Evolutionary conservation across 2,329 filamentous ascomycete genomes (phyloP).

Genomic region (Graphiopsis chlorocephala): DNA sequence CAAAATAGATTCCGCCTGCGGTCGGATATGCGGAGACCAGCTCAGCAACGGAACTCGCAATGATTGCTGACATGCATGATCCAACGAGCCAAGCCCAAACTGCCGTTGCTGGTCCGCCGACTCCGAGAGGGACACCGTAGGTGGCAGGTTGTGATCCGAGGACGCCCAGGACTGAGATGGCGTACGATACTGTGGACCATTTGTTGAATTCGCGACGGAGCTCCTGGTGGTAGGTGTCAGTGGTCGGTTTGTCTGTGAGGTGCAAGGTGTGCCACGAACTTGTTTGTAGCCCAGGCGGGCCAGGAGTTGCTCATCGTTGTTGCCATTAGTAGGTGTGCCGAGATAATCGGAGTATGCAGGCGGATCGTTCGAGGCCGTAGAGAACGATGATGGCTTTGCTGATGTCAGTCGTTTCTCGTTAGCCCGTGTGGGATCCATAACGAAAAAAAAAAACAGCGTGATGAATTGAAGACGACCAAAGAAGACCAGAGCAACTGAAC

Average conservation of each 20-base stretch:
- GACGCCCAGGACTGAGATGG: constrained; percentile 63
- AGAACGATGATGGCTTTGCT: background rate
- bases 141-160: constrained; percentile 65
- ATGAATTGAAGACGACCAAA: background rate
- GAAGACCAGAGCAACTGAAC: background rate
- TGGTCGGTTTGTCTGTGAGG: background rate
- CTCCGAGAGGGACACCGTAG: constrained; percentile 56
- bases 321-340: background rate
- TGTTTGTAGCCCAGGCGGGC: constrained; percentile 63
- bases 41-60: constrained; percentile 64
- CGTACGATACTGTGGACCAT: constrained; percentile 66
- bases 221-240: constrained; percentile 46
- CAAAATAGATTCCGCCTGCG: constrained; percentile 67
- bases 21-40: constrained; percentile 66
- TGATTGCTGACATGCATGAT: constrained; percentile 62
- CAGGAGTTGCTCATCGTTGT: constrained; percentile 60
- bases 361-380: background rate
- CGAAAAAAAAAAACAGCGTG: background rate
- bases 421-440: background rate
- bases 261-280: constrained; percentile 38
- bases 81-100: constrained; percentile 66
- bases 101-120: constrained; percentile 61
- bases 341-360: constrained; percentile 5
- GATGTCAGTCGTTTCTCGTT: constrained; percentile 10
- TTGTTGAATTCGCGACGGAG: constrained; percentile 62